phyloP scores from a whole-genome alignment of 495 filamentous ascomycete species.

The Hyaloscypha hepaticicola region DNA sequence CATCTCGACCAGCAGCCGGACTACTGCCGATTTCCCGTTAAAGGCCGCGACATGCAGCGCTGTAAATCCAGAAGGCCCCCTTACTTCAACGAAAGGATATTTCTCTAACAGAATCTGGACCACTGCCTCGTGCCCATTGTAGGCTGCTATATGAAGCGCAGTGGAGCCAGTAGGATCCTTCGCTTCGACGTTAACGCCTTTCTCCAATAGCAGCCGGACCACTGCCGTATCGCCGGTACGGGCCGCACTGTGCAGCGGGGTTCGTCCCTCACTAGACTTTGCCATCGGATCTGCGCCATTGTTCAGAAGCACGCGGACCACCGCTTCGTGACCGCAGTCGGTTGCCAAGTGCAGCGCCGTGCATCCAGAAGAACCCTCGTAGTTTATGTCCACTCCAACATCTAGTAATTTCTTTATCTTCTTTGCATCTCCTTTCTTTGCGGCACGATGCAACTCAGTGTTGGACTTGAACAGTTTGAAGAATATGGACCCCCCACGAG shows the following conservation, averaged over 20 bases:
- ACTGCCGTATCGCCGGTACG: conserved; percentile 11
- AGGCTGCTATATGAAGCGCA: conserved; percentile 38
- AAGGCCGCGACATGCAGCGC: conserved; percentile 43
- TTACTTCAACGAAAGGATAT: conserved; percentile 26
- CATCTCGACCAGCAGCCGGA: conserved; percentile 37
- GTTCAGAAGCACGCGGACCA: conserved; percentile 31
- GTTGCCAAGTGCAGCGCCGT: conserved; percentile 39
- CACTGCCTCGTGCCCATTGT: conserved; percentile 20
- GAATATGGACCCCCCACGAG: conserved; percentile 8
- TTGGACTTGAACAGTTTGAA: conserved; percentile 21
- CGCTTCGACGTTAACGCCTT: conserved; percentile 17
- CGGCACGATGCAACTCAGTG: conserved; percentile 16
- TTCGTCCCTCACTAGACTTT: conserved; percentile 14
- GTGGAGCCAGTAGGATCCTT: conserved; percentile 25
- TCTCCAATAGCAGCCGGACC: conserved; percentile 21
- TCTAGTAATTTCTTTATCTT: conserved; percentile 16
- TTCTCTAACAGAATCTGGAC: conserved; percentile 32
- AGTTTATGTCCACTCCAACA: conserved; percentile 13
- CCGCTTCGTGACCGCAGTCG: conserved; percentile 16
- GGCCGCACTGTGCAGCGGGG: conserved; percentile 19
- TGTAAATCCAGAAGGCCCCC: conserved; percentile 10
- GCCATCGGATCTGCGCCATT: conserved; percentile 11
- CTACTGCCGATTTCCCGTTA: conserved; percentile 39
- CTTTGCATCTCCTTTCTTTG: conserved; percentile 16
- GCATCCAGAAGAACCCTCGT: conserved; percentile 19